Percentiles rank a stretch among this genome's conserved stretches.
Conservation (phyloP, 2,329 filamentous ascomycete species). For the Dactylonectria estremocensis region DNA sequence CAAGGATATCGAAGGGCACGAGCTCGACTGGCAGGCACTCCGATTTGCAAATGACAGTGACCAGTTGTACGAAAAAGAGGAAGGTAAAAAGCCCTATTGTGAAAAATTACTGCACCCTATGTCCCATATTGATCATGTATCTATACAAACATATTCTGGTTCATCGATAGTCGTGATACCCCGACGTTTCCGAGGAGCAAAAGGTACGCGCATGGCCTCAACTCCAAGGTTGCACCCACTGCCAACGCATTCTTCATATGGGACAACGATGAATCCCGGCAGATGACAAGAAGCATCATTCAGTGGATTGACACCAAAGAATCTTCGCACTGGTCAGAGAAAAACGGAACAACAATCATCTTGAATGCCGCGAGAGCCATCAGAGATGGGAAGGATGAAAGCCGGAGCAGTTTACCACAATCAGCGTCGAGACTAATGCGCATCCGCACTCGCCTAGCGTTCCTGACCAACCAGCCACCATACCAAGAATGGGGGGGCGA, state of each 20-base stretch:
- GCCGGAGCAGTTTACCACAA: neutral
- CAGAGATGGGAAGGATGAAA: neutral
- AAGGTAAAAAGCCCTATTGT: neutral
- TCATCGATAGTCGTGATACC: neutral
- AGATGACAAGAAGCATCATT: neutral
- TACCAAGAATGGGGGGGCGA: neutral
- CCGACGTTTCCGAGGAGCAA: too few relatives aligned
- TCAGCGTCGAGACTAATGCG: neutral
- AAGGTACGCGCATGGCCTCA: neutral
- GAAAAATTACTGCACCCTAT: neutral
- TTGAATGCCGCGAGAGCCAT: neutral
- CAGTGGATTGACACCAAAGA: neutral
- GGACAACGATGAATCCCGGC: neutral
- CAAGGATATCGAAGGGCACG: neutral
- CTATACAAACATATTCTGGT: neutral
- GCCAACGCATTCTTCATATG: neutral
- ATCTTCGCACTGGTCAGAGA: neutral
- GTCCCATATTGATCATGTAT: neutral
- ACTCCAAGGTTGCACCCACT: neutral
- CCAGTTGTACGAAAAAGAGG: neutral
- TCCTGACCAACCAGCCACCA: neutral
- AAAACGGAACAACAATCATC: neutral
- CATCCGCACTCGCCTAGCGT: neutral
- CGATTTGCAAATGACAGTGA: neutral
- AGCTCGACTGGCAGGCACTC: constrained; percentile 1